Conservation (phyloP, 345 rosid species). For the Durio zibethinus region DNA sequence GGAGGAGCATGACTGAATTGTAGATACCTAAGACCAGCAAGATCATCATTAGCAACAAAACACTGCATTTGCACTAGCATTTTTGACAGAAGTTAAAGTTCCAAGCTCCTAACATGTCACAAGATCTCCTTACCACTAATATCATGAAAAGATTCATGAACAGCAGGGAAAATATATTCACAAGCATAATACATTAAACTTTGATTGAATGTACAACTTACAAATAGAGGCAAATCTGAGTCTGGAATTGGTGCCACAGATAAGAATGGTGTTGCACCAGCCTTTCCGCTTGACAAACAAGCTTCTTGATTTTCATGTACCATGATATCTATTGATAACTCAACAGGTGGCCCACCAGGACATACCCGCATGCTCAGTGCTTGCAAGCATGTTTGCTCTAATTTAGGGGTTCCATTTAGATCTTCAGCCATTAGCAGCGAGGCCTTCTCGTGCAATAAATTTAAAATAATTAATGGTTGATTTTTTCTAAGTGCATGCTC, state of each 20-base stretch:
- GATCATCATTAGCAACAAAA: constrained; percentile 21
- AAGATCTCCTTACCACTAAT: neutral
- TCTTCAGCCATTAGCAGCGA: constrained; percentile 44
- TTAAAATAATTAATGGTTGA: constrained; percentile 62
- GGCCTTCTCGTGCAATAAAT: constrained; percentile 68
- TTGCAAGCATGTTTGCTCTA: constrained; percentile 72
- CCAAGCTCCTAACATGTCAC: neutral
- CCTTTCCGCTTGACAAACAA: constrained; percentile 29
- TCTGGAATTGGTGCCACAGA: constrained; percentile 40
- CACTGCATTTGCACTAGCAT: neutral
- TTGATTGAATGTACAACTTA: constrained; percentile 29
- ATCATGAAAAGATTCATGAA: neutral
- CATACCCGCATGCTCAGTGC: constrained; percentile 54
- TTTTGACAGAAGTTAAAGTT: neutral
- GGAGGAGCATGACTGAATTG: constrained; percentile 63
- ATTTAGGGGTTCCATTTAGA: constrained; percentile 43
- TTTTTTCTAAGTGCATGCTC: constrained; percentile 70
- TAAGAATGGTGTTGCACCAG: constrained; percentile 34
- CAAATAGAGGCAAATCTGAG: constrained; percentile 55
- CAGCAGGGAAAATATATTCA: neutral
- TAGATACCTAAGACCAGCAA: constrained; percentile 53
- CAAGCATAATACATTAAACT: neutral
- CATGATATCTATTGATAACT: constrained; percentile 29
- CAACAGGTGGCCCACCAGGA: constrained; percentile 42
- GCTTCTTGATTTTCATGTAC: constrained; percentile 45